Percentiles rank a stretch among this genome's conserved stretches.
Conservation (phyloP, 176 grass and related monocot species). For the Oryza nivara region DNA sequence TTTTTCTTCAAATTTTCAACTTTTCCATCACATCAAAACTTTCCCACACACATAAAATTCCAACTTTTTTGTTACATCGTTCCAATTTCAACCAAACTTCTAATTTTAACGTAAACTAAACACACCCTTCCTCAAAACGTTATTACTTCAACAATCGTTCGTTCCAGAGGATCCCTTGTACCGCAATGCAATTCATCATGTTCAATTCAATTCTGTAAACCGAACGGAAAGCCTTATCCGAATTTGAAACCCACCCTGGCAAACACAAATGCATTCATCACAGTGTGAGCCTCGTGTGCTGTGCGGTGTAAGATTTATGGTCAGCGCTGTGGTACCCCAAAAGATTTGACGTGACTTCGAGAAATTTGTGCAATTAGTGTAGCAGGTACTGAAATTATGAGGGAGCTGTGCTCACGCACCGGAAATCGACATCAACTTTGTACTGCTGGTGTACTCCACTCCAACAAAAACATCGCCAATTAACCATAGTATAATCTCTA, state of each 20-base stretch:
- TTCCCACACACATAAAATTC: no score
- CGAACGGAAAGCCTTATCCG: not conserved
- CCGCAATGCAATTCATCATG: not conserved
- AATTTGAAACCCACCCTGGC: not conserved
- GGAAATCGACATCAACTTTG: not conserved
- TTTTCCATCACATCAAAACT: no score
- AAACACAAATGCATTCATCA: not conserved
- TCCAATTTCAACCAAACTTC: no score
- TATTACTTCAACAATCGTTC: no score
- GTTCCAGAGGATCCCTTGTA: no score
- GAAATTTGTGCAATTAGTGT: not conserved
- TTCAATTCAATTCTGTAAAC: not conserved
- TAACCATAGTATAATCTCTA: no score
- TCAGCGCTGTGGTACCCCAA: not conserved
- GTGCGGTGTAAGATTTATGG: not conserved
- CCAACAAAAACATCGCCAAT: no score
- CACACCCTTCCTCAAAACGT: no score
- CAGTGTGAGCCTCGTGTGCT: not conserved
- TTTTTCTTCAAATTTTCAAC: no score
- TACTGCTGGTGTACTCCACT: not conserved
- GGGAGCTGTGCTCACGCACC: not conserved
- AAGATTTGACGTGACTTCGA: constrained; percentile 6
- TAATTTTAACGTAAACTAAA: no score
- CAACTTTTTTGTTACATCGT: no score
- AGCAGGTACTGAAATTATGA: not conserved